These are phyloP conservation scores for Talaromyces sp. DNA, from an alignment of 2,329 filamentous ascomycete species.

Conservation along the genomic window DNA sequence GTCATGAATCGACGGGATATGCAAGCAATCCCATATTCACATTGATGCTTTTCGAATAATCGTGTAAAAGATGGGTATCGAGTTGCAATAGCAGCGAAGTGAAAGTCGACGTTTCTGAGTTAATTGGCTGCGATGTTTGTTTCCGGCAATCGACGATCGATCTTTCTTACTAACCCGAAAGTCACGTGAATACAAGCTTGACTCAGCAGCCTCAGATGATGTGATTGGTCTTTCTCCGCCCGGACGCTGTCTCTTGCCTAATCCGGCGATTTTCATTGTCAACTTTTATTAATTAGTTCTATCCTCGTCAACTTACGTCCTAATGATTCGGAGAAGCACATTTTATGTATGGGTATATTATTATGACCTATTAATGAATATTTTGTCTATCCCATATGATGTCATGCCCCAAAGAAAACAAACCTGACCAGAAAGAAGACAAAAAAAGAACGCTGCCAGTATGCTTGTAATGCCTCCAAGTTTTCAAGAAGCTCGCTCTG, in stretches of 20 bases:
- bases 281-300: background rate
- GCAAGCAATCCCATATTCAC: background rate
- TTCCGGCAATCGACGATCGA: background rate
- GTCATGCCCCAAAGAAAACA: background rate
- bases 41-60: background rate
- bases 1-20: background rate
- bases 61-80: slow-evolving; percentile 19
- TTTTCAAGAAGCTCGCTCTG: background rate
- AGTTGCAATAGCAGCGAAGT: background rate
- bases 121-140: background rate
- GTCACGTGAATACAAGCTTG: background rate
- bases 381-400: background rate
- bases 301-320: background rate
- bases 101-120: background rate
- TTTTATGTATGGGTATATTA: background rate
- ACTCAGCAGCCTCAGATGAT: background rate
- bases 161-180: background rate
- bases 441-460: background rate
- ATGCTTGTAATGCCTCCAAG: background rate
- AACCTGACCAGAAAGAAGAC: background rate
- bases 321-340: background rate
- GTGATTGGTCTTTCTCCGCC: background rate
- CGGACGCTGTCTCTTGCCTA: slow-evolving; percentile 23
- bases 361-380: background rate
- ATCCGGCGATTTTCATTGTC: background rate